Conservation (phyloP, 352 stramenopile species). For the Phytophthora sansomeana region DNA sequence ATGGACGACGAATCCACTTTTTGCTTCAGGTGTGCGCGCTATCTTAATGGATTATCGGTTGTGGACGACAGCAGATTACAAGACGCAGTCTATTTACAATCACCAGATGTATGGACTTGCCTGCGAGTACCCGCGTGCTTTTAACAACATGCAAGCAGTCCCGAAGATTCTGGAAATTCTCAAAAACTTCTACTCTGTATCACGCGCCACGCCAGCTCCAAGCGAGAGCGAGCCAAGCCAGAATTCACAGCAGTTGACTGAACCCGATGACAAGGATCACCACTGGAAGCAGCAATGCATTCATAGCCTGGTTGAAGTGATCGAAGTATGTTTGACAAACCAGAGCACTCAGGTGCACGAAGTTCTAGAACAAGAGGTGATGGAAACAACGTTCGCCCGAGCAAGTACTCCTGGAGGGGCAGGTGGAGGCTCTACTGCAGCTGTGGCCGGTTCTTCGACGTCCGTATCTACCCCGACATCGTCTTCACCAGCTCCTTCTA, state of each 20-base stretch:
- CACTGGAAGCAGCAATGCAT: slow-evolving; percentile 85
- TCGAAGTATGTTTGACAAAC: slow-evolving; percentile 82
- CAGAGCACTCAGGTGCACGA: slow-evolving; percentile 77
- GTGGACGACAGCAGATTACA: slow-evolving; percentile 69
- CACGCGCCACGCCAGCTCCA: slow-evolving; percentile 14
- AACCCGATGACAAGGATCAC: slow-evolving; percentile 58
- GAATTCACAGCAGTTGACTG: slow-evolving; percentile 56
- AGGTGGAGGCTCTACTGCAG: slow-evolving; percentile 19
- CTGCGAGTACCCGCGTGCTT: slow-evolving; percentile 67
- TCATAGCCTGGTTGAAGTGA: slow-evolving; percentile 73
- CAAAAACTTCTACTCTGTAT: slow-evolving; percentile 53
- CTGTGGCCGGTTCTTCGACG: slow-evolving; percentile 14
- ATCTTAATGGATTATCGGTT: slow-evolving; percentile 77
- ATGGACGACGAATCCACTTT: slow-evolving; percentile 80
- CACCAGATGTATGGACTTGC: slow-evolving; percentile 81
- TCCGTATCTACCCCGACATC: slow-evolving; percentile 28
- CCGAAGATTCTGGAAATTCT: slow-evolving; percentile 75
- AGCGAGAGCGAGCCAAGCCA: slow-evolving; percentile 29
- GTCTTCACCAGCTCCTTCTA: slow-evolving; percentile 31
- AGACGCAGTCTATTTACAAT: slow-evolving; percentile 84
- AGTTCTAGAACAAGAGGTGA: slow-evolving; percentile 71
- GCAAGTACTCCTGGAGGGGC: slow-evolving; percentile 29
- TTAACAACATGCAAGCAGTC: slow-evolving; percentile 74
- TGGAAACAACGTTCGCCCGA: slow-evolving; percentile 74
- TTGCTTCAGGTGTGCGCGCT: slow-evolving; percentile 69